Base-by-base conservation (phyloP, 2,329 filamentous ascomycete species). In the Fusarium sp. region DNA sequence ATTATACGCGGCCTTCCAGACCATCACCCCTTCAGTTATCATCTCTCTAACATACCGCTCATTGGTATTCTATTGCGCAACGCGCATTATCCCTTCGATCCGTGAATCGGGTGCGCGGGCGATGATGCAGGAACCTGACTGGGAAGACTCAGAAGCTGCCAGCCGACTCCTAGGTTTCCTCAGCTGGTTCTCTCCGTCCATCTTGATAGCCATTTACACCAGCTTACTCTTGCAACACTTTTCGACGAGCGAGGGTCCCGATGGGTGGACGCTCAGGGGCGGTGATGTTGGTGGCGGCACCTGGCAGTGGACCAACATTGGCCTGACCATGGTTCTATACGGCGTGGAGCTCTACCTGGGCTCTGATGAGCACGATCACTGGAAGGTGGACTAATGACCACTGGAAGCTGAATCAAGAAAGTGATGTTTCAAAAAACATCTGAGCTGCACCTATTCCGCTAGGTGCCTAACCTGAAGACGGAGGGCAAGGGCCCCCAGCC, bases 151-250 rank as follows among this genome's bases (percentile, higher is more conserved):
- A 14, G 95, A 98, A 78, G 92, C 92, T 9, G 94, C 95, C 25
- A 94, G 92, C 76, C 93, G 92, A 76, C 86, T 98, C 7, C 85
- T 98, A 18, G 94, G 93, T 1, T 90, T 98, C 73, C 86, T 98
- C 45, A 97, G 93, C 77, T 98, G 95, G 91, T 98, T 98, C 84
- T 97, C 94, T 20, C 96, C 97, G 0, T 97, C 94, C 27, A 97
- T 98, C 65, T 88, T 99, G 64, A 96, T 99, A 70, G 94, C 97
- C 5, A 95, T 98, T 33, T 99, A 99, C 83, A 99, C 97, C 3
- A 98, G 95, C 83, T 85, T 99, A 60, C 85, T 99, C 36, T 92
- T 98, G 86, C 97, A 98, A 82, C 97, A 99, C 82, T 98, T 99
- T 80, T 94, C 95, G 6, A 92, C 93, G 13, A 93, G 88, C 62